Conservation (phyloP, 345 rosid genomes). For the Turnera subulata region DNA sequence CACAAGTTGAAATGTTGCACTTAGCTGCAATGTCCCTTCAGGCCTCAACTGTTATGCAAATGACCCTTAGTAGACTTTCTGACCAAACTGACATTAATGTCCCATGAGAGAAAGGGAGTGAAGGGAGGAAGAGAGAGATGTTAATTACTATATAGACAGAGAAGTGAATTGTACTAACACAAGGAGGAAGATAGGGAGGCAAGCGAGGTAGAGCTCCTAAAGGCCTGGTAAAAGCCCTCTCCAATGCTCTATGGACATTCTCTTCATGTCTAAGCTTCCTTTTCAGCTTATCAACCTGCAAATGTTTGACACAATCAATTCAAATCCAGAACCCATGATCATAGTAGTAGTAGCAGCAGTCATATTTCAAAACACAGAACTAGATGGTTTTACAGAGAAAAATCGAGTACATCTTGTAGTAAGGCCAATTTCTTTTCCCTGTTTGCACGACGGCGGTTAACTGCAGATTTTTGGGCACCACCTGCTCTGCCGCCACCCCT, state of each 20-base stretch:
- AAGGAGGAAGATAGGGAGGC: slow-evolving; percentile 79
- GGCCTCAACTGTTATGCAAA: no score
- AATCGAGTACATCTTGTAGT: slow-evolving; percentile 69
- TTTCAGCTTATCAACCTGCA: slow-evolving; percentile 79
- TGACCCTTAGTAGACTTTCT: no score
- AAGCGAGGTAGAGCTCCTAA: slow-evolving; percentile 93
- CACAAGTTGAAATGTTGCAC: no score
- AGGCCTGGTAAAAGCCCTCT: slow-evolving; percentile 89
- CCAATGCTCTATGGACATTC: slow-evolving; percentile 76
- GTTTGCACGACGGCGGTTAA: slow-evolving; percentile 57
- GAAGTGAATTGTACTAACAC: slow-evolving; percentile 42
- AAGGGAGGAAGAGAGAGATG: no score
- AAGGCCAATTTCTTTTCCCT: slow-evolving; percentile 74
- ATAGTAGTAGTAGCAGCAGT: no score
- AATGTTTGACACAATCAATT: not conserved
- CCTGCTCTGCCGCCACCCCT: slow-evolving; percentile 34
- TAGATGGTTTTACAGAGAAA: not conserved
- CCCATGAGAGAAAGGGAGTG: not conserved
- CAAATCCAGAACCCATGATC: not conserved
- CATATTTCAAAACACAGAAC: slow-evolving; percentile 4
- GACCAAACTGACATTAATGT: not conserved
- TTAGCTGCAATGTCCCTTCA: no score
- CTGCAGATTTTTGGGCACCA: slow-evolving; percentile 40
- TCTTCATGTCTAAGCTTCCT: slow-evolving; percentile 82
- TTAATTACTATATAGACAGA: not conserved